Percentiles rank a stretch among this genome's conserved stretches.
Conservation (phyloP, 75 land plant genomes). For the Adiantum capillusveneris region DNA sequence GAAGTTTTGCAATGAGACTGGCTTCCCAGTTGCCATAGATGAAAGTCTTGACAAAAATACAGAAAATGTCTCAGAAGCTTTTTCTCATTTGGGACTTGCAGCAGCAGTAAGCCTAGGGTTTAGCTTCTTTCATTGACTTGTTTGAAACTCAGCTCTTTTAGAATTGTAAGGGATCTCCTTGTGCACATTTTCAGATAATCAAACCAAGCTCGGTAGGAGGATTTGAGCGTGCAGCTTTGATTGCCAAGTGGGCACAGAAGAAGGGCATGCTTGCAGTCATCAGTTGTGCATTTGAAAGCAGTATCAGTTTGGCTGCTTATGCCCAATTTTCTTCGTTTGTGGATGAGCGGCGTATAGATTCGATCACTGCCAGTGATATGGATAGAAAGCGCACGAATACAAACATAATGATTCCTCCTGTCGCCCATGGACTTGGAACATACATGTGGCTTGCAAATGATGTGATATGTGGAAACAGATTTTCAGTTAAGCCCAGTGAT, state of each 20-base stretch:
- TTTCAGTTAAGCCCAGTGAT: constrained; percentile 24
- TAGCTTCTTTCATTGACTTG: too few species aligned
- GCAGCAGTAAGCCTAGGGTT: constrained; percentile 91
- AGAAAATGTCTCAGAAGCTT: constrained; percentile 31
- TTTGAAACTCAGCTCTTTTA: too few species aligned
- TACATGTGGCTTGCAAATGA: constrained; percentile 82
- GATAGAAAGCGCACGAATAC: constrained; percentile 2
- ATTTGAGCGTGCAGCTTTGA: constrained; percentile 67
- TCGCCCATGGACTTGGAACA: constrained; percentile 96
- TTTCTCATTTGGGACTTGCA: constrained; percentile 51
- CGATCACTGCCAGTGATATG: constrained; percentile 12
- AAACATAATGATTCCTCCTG: neutral
- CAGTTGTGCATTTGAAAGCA: constrained; percentile 89
- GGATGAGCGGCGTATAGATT: constrained; percentile 30
- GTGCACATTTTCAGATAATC: constrained; percentile 78
- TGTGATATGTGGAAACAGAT: constrained; percentile 26
- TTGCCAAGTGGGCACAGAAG: constrained; percentile 71
- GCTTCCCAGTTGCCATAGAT: constrained; percentile 83
- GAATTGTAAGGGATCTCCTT: too few species aligned
- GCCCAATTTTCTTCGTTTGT: constrained; percentile 68
- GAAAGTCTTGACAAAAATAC: constrained; percentile 62
- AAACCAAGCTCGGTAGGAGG: constrained; percentile 93
- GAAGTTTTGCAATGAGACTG: constrained; percentile 74
- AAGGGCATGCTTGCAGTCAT: constrained; percentile 65
- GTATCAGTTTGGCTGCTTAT: constrained; percentile 63